These are phyloP conservation scores for Tulasnella sp. DNA, from an alignment of 768 basidiomycete genomes.

Conservation along the genomic window DNA sequence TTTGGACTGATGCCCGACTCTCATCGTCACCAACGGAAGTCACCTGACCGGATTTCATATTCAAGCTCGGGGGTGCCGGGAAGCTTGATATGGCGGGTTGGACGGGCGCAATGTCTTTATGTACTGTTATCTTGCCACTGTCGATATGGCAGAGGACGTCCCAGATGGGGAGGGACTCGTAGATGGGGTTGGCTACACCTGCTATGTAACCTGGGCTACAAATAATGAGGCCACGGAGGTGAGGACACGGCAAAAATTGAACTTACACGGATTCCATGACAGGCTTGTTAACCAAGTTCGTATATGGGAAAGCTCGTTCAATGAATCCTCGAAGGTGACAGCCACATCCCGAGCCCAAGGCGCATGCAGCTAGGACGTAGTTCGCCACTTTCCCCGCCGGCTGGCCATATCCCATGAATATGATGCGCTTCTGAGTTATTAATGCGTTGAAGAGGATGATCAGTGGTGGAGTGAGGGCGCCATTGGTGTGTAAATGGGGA, in stretches of 20 bases:
- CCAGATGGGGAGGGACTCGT: conserved; percentile 83
- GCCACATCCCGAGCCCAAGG: conserved; percentile 88
- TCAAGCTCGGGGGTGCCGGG: conserved; percentile 1
- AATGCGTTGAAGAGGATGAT: conserved; percentile 95
- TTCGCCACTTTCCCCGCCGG: conserved; percentile 88
- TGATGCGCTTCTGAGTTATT: conserved; percentile 90
- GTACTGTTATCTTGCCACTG: conserved; percentile 77
- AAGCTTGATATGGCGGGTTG: conserved; percentile 35
- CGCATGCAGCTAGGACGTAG: conserved; percentile 91
- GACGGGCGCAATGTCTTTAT: conserved; percentile 67
- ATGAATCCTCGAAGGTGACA: conserved; percentile 78
- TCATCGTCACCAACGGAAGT: conserved; percentile 25
- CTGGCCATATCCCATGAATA: conserved; percentile 86
- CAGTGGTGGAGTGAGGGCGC: conserved; percentile 85
- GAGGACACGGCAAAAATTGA: not conserved
- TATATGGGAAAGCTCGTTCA: conserved; percentile 91
- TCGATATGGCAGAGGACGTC: conserved; percentile 92
- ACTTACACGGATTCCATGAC: conserved; percentile 70
- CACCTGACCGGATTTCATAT: not conserved
- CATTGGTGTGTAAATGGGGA: conserved; percentile 91
- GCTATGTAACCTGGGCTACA: conserved; percentile 87
- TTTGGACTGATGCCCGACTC: conserved; percentile 17
- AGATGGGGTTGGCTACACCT: conserved; percentile 96
- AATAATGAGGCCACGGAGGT: not conserved
- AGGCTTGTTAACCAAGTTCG: conserved; percentile 62